Conservation (phyloP, 2,329 filamentous ascomycete genomes). For the Xylariaceae sp. region DNA sequence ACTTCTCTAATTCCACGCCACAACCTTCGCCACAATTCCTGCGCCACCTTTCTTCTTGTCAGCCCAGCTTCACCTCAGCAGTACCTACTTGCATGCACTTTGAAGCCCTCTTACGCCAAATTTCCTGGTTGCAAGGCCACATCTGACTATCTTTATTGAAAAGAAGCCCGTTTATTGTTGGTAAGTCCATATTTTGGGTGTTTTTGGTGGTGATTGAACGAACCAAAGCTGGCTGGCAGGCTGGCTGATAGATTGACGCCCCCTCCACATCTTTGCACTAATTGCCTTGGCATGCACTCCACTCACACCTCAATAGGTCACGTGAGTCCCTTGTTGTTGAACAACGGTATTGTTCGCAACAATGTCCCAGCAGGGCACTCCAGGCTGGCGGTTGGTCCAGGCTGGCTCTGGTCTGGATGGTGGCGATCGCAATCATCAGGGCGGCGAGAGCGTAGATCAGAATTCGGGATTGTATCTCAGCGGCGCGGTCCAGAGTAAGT, state of each 20-base stretch:
- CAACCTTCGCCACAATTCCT: conserved; percentile 5
- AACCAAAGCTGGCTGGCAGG: not conserved
- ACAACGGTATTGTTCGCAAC: not conserved
- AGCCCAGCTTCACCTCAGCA: not conserved
- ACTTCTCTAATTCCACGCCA: not conserved
- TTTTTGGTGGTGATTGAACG: not conserved
- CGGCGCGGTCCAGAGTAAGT: conserved; percentile 5
- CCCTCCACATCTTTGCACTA: not conserved
- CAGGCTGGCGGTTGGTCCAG: conserved; percentile 13
- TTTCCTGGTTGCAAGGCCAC: too few species aligned
- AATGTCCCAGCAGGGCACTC: conserved; percentile 19
- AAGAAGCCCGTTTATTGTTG: not conserved
- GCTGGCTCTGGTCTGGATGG: conserved; percentile 9
- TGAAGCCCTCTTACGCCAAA: not conserved
- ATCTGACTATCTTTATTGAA: too few species aligned
- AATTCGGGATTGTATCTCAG: conserved; percentile 9
- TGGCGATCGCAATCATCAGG: not conserved
- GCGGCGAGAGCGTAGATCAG: conserved; percentile 11
- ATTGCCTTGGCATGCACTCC: conserved; percentile 9
- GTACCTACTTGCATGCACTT: not conserved
- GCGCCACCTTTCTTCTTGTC: conserved; percentile 1
- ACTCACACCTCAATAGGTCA: conserved; percentile 16
- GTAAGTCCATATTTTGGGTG: conserved; percentile 7
- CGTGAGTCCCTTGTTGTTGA: conserved; percentile 12
- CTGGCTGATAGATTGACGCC: conserved; percentile 12